These are phyloP conservation scores for Pholiota conissans DNA, from an alignment of 768 basidiomycete genomes.

Conservation along the genomic window DNA sequence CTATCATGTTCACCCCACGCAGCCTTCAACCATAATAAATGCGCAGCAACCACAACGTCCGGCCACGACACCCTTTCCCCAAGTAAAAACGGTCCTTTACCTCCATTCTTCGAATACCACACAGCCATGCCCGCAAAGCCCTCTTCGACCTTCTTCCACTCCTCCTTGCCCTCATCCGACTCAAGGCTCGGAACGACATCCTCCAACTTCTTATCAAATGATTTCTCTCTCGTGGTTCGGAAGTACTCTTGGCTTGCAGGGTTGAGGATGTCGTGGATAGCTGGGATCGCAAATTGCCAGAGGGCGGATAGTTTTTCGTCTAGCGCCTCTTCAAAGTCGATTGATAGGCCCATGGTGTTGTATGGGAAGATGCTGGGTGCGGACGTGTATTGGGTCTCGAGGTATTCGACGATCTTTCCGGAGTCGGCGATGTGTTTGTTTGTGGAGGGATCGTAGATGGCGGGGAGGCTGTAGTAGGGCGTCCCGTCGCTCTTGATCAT, in stretches of 20 bases:
- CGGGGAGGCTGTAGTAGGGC: neutral
- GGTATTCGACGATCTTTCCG: constrained; percentile 11
- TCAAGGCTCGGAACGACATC: constrained; percentile 24
- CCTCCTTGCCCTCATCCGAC: constrained; percentile 27
- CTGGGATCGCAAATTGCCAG: constrained; percentile 6
- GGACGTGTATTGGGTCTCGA: neutral
- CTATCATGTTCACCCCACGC: neutral
- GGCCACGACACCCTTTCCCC: constrained; percentile 33
- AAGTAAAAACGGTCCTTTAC: constrained; percentile 29
- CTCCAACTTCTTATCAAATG: constrained; percentile 33
- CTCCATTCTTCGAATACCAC: constrained; percentile 27
- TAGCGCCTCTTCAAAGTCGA: constrained; percentile 8
- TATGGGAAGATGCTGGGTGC: constrained; percentile 10
- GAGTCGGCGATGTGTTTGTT: neutral
- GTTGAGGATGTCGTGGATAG: constrained; percentile 1
- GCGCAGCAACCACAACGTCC: constrained; percentile 31
- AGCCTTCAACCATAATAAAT: constrained; percentile 8
- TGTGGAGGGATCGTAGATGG: constrained; percentile 1
- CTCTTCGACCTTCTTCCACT: constrained; percentile 20
- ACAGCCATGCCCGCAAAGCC: constrained; percentile 16
- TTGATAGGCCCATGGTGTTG: constrained; percentile 10
- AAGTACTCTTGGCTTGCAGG: constrained; percentile 25
- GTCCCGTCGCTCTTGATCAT: neutral
- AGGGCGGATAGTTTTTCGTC: neutral
- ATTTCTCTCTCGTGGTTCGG: constrained; percentile 28